Evolutionary conservation across 345 rosid genomes (phyloP).

Genomic region (Schrenkiella parvula): DNA sequence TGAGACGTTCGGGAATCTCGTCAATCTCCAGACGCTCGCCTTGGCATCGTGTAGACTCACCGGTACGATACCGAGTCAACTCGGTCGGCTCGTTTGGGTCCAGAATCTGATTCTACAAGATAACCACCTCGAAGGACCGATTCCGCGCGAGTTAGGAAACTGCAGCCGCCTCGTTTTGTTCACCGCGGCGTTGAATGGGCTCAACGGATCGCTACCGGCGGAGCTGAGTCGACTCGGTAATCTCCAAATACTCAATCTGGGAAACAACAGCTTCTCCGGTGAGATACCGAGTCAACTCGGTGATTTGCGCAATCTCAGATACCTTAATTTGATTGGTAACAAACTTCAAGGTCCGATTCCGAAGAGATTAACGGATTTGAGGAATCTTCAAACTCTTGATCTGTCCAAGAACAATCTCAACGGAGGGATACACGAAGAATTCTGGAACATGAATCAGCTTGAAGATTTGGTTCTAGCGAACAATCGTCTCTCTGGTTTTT

Average conservation of each 20-base stretch:
- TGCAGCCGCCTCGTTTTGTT: conserved; percentile 47
- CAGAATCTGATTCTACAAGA: conserved; percentile 46
- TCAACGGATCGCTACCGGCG: conserved; percentile 60
- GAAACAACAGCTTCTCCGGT: conserved; percentile 69
- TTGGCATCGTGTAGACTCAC: conserved; percentile 60
- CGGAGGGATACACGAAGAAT: conserved; percentile 46
- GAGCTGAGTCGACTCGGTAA: conserved; percentile 49
- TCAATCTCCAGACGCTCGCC: conserved; percentile 51
- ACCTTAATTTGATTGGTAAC: conserved; percentile 58
- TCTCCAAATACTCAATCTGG: conserved; percentile 59
- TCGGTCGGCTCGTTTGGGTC: conserved; percentile 62
- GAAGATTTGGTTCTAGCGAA: conserved; percentile 40
- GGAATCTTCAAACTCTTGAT: conserved; percentile 54
- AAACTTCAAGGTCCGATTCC: conserved; percentile 58
- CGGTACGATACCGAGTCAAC: conserved; percentile 69
- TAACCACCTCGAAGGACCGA: conserved; percentile 56
- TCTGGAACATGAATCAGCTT: conserved; percentile 45
- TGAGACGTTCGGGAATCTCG: conserved; percentile 51
- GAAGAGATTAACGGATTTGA: conserved; percentile 43
- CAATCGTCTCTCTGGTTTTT: conserved; percentile 51
- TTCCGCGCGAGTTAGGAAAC: conserved; percentile 54
- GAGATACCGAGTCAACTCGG: conserved; percentile 58
- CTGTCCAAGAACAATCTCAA: conserved; percentile 64
- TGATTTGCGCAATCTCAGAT: conserved; percentile 45
- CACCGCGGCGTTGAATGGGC: conserved; percentile 56